Evolutionary conservation across 805 yeast genomes (phyloP), one percentile per base, ranked within the genome.

Genomic region (Yarrowia deformans): DNA sequence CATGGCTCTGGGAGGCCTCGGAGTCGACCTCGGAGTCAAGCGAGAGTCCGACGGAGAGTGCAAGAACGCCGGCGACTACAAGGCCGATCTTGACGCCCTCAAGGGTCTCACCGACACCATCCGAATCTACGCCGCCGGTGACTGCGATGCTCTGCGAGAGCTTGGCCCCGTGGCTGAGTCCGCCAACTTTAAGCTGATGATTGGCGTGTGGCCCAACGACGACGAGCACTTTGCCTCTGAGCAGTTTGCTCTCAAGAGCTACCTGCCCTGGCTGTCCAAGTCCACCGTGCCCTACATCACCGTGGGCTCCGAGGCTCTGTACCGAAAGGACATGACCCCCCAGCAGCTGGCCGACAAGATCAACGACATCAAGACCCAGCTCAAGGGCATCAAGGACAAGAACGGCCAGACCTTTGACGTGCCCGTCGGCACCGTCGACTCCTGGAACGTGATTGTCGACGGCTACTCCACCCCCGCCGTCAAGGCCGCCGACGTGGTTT

Each of bases 161-260:
- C 82, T 94, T 73, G 97, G 93, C 69, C 97, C 97, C 58, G 97
- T 91, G 71, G 92, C 91, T 68, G 93, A 89, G 77, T 81, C 82
- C 70, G 88, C 87, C 73, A 91, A 93, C 70, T 90, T 93, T 85
- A 84, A 87, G 74, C 78, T 90, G 55, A 86, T 91, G 79, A 82
- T 91, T 54, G 98, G 98, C 79, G 85, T 94, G 74, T 94, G 98
- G 98, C 98, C 98, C 79, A 91, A 84, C 68, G 97, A 92, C 77
- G 91, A 88, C 67, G 79, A 88, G 67, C 96, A 91, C 79, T 93
- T 85, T 78, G 80, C 79, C 55, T 88, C 84, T 13, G 98, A 94
- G 82, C 85, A 90, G 79, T 77, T 77, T 35, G 97, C 97, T 58
- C 84, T 94, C 74, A 75, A 81, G 73, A 69, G 81, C 13, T 90